phyloP scores from a whole-genome alignment of 176 grass and related monocot species.

The Tuctoria greenei region DNA sequence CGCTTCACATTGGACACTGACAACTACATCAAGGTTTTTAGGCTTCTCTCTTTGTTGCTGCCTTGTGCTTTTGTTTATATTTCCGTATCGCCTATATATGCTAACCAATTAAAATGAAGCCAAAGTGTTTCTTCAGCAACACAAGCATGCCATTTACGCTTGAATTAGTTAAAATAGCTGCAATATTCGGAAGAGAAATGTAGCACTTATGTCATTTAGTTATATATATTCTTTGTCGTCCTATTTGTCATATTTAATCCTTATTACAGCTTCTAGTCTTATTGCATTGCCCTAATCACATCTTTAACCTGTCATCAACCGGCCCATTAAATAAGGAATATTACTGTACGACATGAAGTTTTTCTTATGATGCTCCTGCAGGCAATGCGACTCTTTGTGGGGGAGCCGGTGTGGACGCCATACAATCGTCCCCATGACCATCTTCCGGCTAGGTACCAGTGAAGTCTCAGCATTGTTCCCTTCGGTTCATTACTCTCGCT shows the following conservation, averaged over 20 bases:
- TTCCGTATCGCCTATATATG: background rate
- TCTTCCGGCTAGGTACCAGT: constrained; percentile 63
- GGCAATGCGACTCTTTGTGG: constrained; percentile 95
- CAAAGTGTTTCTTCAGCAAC: background rate
- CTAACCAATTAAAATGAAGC: constrained; percentile 20
- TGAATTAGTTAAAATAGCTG: background rate
- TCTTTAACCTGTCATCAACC: background rate
- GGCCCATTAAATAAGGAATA: background rate
- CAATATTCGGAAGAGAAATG: background rate
- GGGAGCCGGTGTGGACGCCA: constrained; percentile 82
- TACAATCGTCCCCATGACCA: constrained; percentile 86
- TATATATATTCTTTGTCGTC: background rate
- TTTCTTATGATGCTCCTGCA: constrained; percentile 24
- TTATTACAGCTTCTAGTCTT: background rate
- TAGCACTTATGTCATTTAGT: background rate
- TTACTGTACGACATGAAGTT: background rate
- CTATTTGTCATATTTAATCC: background rate
- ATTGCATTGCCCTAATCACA: background rate
- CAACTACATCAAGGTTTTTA: constrained; percentile 90
- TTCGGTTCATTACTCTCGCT: background rate
- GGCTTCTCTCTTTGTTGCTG: background rate
- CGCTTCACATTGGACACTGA: constrained; percentile 75
- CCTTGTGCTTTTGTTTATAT: background rate
- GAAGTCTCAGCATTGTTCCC: background rate
- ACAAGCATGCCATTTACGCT: background rate